phyloP scores from a whole-genome alignment of 1,284 basidiomycete species.

The Lignosus rhinocerotis region DNA sequence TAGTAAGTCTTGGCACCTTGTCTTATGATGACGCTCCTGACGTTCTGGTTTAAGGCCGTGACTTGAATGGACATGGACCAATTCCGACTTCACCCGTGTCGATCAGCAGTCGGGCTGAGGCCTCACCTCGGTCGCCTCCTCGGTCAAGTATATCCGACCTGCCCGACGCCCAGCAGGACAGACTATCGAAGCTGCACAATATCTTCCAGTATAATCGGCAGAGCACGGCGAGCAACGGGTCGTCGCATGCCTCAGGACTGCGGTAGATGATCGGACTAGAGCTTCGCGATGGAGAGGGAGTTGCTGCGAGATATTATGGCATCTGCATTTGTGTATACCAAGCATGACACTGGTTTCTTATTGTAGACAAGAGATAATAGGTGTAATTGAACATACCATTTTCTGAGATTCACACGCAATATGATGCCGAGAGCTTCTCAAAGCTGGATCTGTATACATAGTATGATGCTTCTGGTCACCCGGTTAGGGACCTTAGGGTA shows the following conservation, averaged over 20 bases:
- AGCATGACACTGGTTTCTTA: slow-evolving; percentile 23
- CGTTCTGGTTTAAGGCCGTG: slow-evolving; percentile 11
- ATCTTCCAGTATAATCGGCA: slow-evolving; percentile 76
- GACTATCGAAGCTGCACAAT: slow-evolving; percentile 72
- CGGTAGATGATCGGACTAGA: slow-evolving; percentile 17
- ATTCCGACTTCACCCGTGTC: slow-evolving; percentile 22
- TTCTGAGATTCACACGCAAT: not conserved
- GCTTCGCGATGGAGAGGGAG: not conserved
- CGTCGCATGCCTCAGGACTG: slow-evolving; percentile 45
- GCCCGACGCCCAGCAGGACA: slow-evolving; percentile 48
- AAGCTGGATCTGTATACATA: no score
- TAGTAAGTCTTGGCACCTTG: slow-evolving; percentile 18
- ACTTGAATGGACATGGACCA: slow-evolving; percentile 18
- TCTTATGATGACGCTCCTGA: not conserved
- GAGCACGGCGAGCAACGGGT: slow-evolving; percentile 64
- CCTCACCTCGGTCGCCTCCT: slow-evolving; percentile 37
- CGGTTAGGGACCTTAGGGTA: not conserved
- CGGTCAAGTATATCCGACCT: slow-evolving; percentile 34
- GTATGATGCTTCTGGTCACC: not conserved
- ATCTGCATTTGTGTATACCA: slow-evolving; percentile 30
- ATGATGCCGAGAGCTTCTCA: no score
- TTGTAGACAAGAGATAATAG: slow-evolving; percentile 25
- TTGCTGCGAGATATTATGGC: slow-evolving; percentile 15
- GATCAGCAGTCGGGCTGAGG: slow-evolving; percentile 22
- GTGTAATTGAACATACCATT: slow-evolving; percentile 14